Percentiles rank a stretch among this genome's conserved stretches.
These are phyloP conservation scores for Mangifera indica DNA, from an alignment of 345 rosid genomes.

Conservation along the genomic window DNA sequence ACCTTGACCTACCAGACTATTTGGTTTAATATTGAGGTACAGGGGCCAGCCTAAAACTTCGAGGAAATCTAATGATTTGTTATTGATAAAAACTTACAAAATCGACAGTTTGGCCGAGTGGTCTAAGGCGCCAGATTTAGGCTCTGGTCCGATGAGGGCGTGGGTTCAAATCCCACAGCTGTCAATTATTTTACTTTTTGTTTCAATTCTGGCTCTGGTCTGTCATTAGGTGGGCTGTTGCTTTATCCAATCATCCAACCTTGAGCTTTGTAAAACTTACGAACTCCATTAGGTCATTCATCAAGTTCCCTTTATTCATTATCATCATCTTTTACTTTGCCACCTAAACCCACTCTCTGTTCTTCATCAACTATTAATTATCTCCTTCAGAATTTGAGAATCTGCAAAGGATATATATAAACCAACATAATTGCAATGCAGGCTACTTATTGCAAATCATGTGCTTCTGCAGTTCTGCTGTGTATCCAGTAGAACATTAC, in stretches of 20 bases:
- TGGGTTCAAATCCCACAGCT: slow-evolving; percentile 39
- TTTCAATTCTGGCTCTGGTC: not conserved
- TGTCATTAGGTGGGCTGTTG: not conserved
- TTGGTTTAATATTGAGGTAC: not conserved
- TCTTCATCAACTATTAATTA: not conserved
- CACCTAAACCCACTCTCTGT: not conserved
- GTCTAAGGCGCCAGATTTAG: slow-evolving; percentile 99
- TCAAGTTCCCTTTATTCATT: not conserved
- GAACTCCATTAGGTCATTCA: slow-evolving; percentile 1
- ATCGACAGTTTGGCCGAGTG: slow-evolving; percentile 99
- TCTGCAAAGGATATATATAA: too few relatives aligned
- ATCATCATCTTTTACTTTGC: not conserved
- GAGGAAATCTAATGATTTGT: too few relatives aligned
- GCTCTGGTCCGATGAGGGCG: slow-evolving; percentile 99
- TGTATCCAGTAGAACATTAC: not conserved
- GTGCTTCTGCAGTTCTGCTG: not conserved
- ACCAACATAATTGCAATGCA: not conserved
- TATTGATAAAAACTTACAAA: too few relatives aligned
- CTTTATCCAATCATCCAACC: not conserved
- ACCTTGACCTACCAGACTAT: not conserved
- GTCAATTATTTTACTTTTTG: not conserved
- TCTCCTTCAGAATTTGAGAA: not conserved
- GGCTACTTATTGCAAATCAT: slow-evolving; percentile 2
- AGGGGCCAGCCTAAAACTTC: not conserved
- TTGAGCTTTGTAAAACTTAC: not conserved